These are phyloP conservation scores for Ustilago nuda DNA, from an alignment of 1,284 basidiomycete genomes.

Conservation along the genomic window DNA sequence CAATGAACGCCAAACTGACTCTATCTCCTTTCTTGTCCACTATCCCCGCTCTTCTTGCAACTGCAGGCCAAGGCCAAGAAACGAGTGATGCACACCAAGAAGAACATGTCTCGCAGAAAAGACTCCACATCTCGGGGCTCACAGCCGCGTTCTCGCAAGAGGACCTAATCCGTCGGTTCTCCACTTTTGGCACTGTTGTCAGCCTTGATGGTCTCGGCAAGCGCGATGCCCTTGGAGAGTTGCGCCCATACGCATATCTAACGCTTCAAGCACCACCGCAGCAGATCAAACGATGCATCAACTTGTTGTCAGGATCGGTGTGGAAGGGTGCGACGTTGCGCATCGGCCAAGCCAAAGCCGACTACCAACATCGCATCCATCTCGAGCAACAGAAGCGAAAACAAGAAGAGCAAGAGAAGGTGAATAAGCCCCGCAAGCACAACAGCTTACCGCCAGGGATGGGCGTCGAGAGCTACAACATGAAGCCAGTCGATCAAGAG, in stretches of 20 bases:
- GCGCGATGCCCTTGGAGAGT: conserved; percentile 49
- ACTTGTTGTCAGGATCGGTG: conserved; percentile 57
- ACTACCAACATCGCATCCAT: conserved; percentile 37
- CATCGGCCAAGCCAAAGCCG: conserved; percentile 60
- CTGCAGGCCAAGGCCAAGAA: conserved; percentile 50
- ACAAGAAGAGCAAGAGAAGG: conserved; percentile 28
- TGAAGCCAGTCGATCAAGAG: conserved; percentile 46
- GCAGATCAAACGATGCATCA: conserved; percentile 55
- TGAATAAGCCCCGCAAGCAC: conserved; percentile 21
- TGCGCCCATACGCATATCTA: conserved; percentile 54
- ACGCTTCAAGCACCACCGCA: conserved; percentile 51
- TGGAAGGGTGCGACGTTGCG: conserved; percentile 66
- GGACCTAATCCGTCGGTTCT: conserved; percentile 55
- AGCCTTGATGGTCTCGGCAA: conserved; percentile 51
- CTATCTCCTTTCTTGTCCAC: neutral
- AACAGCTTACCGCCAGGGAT: conserved; percentile 49
- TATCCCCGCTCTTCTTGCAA: neutral
- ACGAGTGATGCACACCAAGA: conserved; percentile 48
- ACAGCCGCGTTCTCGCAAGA: conserved; percentile 53
- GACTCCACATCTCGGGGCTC: conserved; percentile 63
- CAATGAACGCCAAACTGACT: conserved; percentile 6
- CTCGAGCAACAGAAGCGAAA: conserved; percentile 29
- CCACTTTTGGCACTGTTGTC: conserved; percentile 56
- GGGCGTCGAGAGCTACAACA: conserved; percentile 44
- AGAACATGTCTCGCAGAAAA: conserved; percentile 51